Percentiles rank a stretch among this genome's conserved stretches.
These are phyloP conservation scores for Ganoderma meredithae DNA, from an alignment of 1,284 basidiomycete species.

Conservation along the genomic window DNA sequence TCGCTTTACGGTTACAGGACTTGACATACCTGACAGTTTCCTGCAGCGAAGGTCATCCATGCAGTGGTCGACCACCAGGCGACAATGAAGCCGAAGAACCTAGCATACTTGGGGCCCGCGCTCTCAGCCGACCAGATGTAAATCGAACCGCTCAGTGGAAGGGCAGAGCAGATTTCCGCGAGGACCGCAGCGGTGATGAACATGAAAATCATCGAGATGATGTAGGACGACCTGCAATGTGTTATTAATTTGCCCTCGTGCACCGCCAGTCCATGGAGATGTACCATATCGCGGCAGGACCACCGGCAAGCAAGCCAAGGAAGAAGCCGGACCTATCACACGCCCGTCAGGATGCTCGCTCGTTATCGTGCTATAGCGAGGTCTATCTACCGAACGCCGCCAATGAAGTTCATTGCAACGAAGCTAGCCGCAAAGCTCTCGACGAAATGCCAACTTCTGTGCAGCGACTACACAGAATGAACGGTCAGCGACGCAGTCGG, in stretches of 20 bases:
- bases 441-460: conserved; percentile 80
- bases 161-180: conserved; percentile 86
- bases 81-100: conserved; percentile 86
- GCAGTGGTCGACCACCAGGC: conserved; percentile 91
- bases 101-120: conserved; percentile 82
- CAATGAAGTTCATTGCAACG: conserved; percentile 86
- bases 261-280: neutral
- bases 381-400: conserved; percentile 70
- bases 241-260: neutral
- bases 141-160: conserved; percentile 87
- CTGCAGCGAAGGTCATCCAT: conserved; percentile 89
- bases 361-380: neutral
- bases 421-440: conserved; percentile 89
- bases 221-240: conserved; percentile 72
- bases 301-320: conserved; percentile 82
- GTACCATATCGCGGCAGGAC: conserved; percentile 84
- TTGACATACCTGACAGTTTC: conserved; percentile 75
- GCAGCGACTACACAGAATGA: conserved; percentile 65
- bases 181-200: conserved; percentile 84
- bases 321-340: conserved; percentile 73
- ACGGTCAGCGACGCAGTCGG: conserved; percentile 4
- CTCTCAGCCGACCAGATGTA: conserved; percentile 93
- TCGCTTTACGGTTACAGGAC: neutral
- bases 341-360: conserved; percentile 11
- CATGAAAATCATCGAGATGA: conserved; percentile 85